These are phyloP conservation scores for Solanum appendiculatum DNA, from an alignment of 257 asterid species.

Conservation along the genomic window DNA sequence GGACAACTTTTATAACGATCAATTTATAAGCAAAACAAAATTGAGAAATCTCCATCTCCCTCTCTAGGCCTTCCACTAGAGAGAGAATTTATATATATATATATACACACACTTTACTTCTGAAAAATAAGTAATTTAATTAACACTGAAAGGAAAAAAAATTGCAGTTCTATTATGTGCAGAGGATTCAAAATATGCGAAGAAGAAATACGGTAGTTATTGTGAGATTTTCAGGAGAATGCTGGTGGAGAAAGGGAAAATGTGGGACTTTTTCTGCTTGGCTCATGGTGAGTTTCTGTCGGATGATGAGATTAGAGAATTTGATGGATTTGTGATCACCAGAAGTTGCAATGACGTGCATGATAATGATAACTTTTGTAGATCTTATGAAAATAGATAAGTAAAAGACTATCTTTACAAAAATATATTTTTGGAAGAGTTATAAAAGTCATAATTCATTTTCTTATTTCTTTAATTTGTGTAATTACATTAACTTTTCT, in stretches of 20 bases:
- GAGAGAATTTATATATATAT: not conserved
- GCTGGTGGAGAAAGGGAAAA: constrained; percentile 80
- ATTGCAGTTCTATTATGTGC: constrained; percentile 76
- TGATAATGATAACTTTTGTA: constrained; percentile 44
- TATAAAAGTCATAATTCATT: no score
- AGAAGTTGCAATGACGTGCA: constrained; percentile 90
- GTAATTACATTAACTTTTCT: no score
- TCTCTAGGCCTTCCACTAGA: constrained; percentile 17
- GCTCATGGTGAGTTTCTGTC: constrained; percentile 61
- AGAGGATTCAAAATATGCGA: constrained; percentile 83
- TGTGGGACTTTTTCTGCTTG: constrained; percentile 59
- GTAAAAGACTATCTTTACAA: no score
- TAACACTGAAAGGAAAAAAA: constrained; percentile 51
- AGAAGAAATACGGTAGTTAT: constrained; percentile 73
- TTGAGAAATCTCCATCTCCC: not conserved
- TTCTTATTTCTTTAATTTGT: no score
- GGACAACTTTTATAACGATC: not conserved
- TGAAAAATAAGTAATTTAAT: not conserved
- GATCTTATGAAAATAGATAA: constrained; percentile 21
- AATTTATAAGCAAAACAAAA: not conserved
- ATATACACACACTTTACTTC: not conserved
- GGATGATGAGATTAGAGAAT: constrained; percentile 50
- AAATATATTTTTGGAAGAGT: no score
- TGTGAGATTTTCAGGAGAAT: constrained; percentile 67
- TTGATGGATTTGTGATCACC: constrained; percentile 73